Evolutionary conservation across 2,329 filamentous ascomycete species (phyloP), one percentile per base, ranked within the genome.

Genomic region (Plectosphaerella cucumerina): DNA sequence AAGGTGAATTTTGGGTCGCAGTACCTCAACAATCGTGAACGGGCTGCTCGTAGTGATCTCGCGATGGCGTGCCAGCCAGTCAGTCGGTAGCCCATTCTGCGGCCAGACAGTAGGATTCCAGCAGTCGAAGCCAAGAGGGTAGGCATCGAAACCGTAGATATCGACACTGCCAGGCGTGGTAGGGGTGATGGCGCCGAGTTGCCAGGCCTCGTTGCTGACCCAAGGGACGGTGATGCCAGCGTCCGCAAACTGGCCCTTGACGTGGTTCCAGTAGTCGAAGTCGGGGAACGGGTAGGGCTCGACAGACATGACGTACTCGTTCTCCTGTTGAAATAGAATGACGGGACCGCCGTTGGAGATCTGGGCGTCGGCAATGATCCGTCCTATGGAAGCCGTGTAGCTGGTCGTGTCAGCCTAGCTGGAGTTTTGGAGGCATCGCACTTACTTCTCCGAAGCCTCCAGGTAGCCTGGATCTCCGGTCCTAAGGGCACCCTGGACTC

Each of bases 311-410:
- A 54, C 56, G 50, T 64, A 89, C 60, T 90, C 87, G 55, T 90
- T 90, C 61, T 90, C 87, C 0, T 83, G 83, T 62, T 90, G 87
- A 21, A 85, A 74, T 2, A 89, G 70, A 49, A 90, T 86, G 26
- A 90, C 74, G 0, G 86, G 85, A 0, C 87, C 87, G 2, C 85
- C 87, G 56, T 89, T 86, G 1, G 86, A 90, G 60, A 90, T 89
- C 59, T 90, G 86, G 2, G 78, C 82, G 50, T 80, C 77, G 2
- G 85, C 84, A 58, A 90, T 82, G 14, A 81, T 79, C 18, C 73
- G 72, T 20, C 76, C 78, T 50, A 88, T 75, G 20, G 80, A 70
- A 14, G 73, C 64, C 50, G 80, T 75, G 58, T 87, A 87, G 56
- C 75, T 77, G 44, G 53, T 44, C 12, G 26, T 8, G 10, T 31